Conservation (phyloP, 495 filamentous ascomycete genomes). For the Polyplosphaeria fusca region DNA sequence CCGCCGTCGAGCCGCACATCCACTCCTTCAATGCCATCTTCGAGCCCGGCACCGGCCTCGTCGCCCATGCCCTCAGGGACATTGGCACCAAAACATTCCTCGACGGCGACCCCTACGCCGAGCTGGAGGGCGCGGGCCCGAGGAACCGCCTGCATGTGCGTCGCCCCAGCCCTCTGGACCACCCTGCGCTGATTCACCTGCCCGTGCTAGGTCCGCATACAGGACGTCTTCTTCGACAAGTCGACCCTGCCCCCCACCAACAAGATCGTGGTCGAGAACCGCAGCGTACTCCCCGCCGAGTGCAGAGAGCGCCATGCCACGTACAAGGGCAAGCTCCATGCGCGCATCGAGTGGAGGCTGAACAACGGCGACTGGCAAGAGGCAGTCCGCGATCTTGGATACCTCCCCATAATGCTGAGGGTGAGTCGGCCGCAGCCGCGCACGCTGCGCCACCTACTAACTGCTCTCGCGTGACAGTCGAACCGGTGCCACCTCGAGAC, state of each 20-base stretch:
- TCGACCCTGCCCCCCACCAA: constrained; percentile 70
- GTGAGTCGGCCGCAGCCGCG: constrained; percentile 41
- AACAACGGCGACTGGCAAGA: constrained; percentile 82
- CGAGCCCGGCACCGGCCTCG: constrained; percentile 60
- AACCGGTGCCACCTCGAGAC: constrained; percentile 87
- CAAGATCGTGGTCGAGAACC: constrained; percentile 69
- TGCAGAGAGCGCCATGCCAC: constrained; percentile 90
- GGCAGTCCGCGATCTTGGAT: constrained; percentile 76
- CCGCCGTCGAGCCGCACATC: constrained; percentile 82
- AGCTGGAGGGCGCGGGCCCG: constrained; percentile 41
- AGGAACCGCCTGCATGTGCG: constrained; percentile 71
- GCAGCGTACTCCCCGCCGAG: constrained; percentile 86
- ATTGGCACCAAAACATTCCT: constrained; percentile 86
- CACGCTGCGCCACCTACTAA: constrained; percentile 18
- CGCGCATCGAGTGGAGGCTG: constrained; percentile 73
- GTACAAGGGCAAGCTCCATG: constrained; percentile 82
- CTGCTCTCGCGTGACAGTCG: constrained; percentile 52
- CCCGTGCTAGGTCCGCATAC: too few species aligned
- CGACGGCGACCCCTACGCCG: constrained; percentile 64
- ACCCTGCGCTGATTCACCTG: too few species aligned
- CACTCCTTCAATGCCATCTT: constrained; percentile 96
- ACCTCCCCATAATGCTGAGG: constrained; percentile 89
- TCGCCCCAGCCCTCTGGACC: too few species aligned
- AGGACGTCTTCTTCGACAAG: constrained; percentile 74
- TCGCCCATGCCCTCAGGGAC: constrained; percentile 75